Evolutionary conservation across 2,329 filamentous ascomycete species (phyloP).

Genomic region (Ophiocordyceps polyrhachis-furcata): DNA sequence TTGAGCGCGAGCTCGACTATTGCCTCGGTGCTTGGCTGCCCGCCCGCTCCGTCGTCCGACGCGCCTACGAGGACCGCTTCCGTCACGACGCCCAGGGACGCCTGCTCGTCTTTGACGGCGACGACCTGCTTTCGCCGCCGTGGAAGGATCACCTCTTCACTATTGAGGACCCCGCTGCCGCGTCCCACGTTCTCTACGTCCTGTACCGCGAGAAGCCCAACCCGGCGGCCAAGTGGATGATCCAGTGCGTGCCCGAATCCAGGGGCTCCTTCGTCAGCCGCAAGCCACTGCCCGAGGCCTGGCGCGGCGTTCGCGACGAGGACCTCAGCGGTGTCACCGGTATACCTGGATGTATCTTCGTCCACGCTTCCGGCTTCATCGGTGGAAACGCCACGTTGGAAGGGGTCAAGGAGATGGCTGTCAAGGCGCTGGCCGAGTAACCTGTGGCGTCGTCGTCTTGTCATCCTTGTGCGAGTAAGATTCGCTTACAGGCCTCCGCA

Average conservation of each 20-base stretch:
- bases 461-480: too few relatives aligned
- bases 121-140: conserved; percentile 48
- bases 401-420: conserved; percentile 71
- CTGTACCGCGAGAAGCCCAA: conserved; percentile 72
- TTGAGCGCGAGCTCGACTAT: conserved; percentile 62
- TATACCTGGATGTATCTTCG: conserved; percentile 65
- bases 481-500: too few relatives aligned
- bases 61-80: conserved; percentile 51
- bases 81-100: conserved; percentile 56
- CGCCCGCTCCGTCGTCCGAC: conserved; percentile 58
- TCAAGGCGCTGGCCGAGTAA: conserved; percentile 43
- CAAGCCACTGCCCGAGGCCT: conserved; percentile 75
- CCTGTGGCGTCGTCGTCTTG: too few relatives aligned
- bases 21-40: conserved; percentile 68
- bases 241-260: conserved; percentile 75
- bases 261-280: conserved; percentile 81
- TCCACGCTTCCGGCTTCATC: conserved; percentile 90
- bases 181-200: conserved; percentile 54
- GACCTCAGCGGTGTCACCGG: conserved; percentile 57
- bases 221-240: conserved; percentile 70
- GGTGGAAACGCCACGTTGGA: conserved; percentile 87
- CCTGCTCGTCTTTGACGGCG: conserved; percentile 56
- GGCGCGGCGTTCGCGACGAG: conserved; percentile 79
- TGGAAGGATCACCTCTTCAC: conserved; percentile 96
- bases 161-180: conserved; percentile 50